phyloP scores from a whole-genome alignment of 345 rosid species.

The Crucihimalaya himalaica region DNA sequence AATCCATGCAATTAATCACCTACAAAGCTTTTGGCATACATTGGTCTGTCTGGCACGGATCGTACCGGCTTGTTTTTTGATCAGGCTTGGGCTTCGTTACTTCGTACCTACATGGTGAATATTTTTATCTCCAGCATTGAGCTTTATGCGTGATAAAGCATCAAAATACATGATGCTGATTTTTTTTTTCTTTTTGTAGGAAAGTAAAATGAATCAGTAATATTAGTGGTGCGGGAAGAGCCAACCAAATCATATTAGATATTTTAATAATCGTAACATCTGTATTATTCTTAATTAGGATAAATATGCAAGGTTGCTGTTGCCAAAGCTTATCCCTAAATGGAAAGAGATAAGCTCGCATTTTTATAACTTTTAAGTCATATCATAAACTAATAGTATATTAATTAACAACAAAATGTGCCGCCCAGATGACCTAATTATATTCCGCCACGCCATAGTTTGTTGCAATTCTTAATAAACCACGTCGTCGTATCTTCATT shows the following conservation, averaged over 20 bases:
- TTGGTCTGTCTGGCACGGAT: neutral
- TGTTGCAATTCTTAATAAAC: slow-evolving; percentile 21
- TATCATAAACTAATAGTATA: neutral
- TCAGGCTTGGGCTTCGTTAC: neutral
- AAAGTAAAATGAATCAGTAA: neutral
- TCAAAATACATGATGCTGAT: neutral
- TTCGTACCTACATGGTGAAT: slow-evolving; percentile 1
- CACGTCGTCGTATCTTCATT: slow-evolving; percentile 29
- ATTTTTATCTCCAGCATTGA: neutral
- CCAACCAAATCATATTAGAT: neutral
- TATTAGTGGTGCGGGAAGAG: slow-evolving; percentile 22
- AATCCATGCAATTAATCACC: neutral
- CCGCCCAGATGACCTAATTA: slow-evolving; percentile 40
- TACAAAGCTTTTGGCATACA: slow-evolving; percentile 6
- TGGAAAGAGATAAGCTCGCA: slow-evolving; percentile 42
- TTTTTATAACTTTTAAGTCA: slow-evolving; percentile 13
- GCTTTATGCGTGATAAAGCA: neutral
- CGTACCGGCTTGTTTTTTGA: slow-evolving; percentile 8
- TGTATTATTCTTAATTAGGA: slow-evolving; percentile 39
- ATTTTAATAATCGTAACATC: slow-evolving; percentile 18
- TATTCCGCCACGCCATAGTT: slow-evolving; percentile 35
- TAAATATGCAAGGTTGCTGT: slow-evolving; percentile 28
- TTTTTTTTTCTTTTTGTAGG: neutral
- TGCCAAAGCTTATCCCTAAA: slow-evolving; percentile 43
- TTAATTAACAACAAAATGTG: slow-evolving; percentile 11